phyloP scores from a whole-genome alignment of 2,329 filamentous ascomycete species.

The Cytospora piceicola region DNA sequence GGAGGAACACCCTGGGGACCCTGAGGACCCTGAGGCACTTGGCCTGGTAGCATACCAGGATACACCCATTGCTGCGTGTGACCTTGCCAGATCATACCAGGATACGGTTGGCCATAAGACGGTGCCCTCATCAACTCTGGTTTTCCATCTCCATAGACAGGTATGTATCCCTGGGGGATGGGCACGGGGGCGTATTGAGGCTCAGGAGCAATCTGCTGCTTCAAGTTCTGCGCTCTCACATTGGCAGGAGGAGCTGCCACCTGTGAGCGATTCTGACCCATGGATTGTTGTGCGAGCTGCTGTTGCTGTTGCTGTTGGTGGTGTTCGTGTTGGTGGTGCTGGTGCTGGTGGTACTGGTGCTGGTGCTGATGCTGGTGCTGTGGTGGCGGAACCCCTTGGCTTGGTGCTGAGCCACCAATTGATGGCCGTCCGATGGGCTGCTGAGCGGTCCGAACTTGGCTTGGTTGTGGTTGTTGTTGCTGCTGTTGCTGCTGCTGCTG shows the following conservation, averaged over 20 bases:
- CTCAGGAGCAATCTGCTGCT: conserved; percentile 34
- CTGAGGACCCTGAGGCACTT: conserved; percentile 1
- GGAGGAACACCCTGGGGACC: conserved; percentile 6
- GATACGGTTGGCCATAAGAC: conserved; percentile 30
- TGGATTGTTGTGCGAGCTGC: conserved; percentile 19
- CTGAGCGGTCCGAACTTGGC: conserved; percentile 2
- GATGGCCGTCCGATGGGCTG: conserved; percentile 19
- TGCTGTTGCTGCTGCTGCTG: conserved; percentile 25
- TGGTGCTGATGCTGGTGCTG: conserved; percentile 36
- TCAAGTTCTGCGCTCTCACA: conserved; percentile 18
- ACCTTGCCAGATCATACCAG: conserved; percentile 28
- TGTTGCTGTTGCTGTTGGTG: conserved; percentile 17
- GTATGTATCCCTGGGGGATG: conserved; percentile 43
- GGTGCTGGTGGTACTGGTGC: conserved; percentile 36
- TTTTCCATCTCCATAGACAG: conserved; percentile 44
- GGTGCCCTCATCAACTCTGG: conserved; percentile 33
- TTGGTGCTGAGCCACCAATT: conserved; percentile 17
- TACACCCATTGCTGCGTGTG: conserved; percentile 26
- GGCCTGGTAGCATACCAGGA: conserved; percentile 25
- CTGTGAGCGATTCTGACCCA: conserved; percentile 4
- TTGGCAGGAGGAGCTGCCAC: conserved; percentile 15
- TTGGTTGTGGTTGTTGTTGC: conserved; percentile 8
- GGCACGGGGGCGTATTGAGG: conserved; percentile 45
- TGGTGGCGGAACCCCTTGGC: conserved; percentile 6
- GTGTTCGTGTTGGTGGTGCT: conserved; percentile 30